Conservation (phyloP, 495 filamentous ascomycete genomes). For the Penicillium ochrochloron region DNA sequence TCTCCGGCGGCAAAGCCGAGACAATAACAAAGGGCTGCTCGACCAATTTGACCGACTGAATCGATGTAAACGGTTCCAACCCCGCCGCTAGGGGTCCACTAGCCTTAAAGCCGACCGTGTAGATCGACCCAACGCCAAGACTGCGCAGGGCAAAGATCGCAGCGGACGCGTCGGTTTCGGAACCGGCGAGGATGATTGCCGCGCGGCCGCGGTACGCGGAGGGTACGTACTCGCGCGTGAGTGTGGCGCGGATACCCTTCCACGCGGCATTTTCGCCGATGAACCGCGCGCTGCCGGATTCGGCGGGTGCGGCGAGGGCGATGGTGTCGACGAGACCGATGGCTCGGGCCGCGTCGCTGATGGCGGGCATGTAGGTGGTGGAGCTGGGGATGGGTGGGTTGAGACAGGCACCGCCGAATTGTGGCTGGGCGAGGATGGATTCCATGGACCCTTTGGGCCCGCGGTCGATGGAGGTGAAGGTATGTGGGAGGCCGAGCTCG, state of each 20-base stretch:
- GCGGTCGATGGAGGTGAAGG: slow-evolving; percentile 74
- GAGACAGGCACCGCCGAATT: slow-evolving; percentile 79
- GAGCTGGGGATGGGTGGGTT: slow-evolving; percentile 65
- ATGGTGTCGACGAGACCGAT: slow-evolving; percentile 84
- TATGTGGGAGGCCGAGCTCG: slow-evolving; percentile 81
- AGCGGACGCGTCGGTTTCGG: slow-evolving; percentile 71
- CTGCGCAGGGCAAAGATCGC: slow-evolving; percentile 76
- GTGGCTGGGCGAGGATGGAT: slow-evolving; percentile 66
- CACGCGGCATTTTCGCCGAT: slow-evolving; percentile 80
- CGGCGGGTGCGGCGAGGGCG: slow-evolving; percentile 52
- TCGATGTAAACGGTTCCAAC: slow-evolving; percentile 76
- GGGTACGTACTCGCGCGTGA: slow-evolving; percentile 79
- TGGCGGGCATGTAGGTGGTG: slow-evolving; percentile 60
- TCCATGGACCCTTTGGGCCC: slow-evolving; percentile 66
- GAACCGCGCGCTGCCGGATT: slow-evolving; percentile 47
- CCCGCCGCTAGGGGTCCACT: slow-evolving; percentile 64
- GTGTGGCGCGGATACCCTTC: slow-evolving; percentile 80
- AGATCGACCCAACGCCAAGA: slow-evolving; percentile 76
- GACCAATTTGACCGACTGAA: slow-evolving; percentile 76
- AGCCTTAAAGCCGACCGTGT: slow-evolving; percentile 81
- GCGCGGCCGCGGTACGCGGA: slow-evolving; percentile 76
- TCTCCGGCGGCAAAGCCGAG: slow-evolving; percentile 76
- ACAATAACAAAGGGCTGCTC: slow-evolving; percentile 80
- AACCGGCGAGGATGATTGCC: slow-evolving; percentile 71
- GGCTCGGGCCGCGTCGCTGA: slow-evolving; percentile 72